phyloP scores from a whole-genome alignment of 768 basidiomycete species.

The Rhodotorula kratochvilovae region DNA sequence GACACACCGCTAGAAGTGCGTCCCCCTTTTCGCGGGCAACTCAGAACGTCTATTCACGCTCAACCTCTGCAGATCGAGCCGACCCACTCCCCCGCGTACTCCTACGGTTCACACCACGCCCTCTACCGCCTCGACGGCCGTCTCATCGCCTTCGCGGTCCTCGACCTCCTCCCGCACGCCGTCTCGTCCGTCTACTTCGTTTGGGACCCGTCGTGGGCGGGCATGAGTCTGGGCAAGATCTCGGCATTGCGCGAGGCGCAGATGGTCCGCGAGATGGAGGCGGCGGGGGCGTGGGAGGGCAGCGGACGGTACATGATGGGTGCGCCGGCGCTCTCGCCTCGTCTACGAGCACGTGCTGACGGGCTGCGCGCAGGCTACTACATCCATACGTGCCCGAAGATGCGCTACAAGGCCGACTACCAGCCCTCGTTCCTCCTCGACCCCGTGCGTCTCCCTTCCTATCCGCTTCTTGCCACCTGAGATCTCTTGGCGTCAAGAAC shows the following conservation, averaged over 20 bases:
- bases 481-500: too few species aligned
- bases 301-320: slow-evolving; percentile 77
- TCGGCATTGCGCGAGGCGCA: slow-evolving; percentile 77
- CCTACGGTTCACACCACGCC: slow-evolving; percentile 91
- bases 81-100: slow-evolving; percentile 54
- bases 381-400: slow-evolving; percentile 85
- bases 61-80: slow-evolving; percentile 51
- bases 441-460: slow-evolving; percentile 11
- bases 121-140: slow-evolving; percentile 74
- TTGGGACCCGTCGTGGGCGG: slow-evolving; percentile 68
- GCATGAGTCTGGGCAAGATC: slow-evolving; percentile 75
- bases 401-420: slow-evolving; percentile 95
- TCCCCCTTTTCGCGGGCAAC: background rate
- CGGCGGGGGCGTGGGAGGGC: slow-evolving; percentile 58
- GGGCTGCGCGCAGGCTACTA: slow-evolving; percentile 67
- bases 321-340: slow-evolving; percentile 41
- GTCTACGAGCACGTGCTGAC: background rate
- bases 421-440: slow-evolving; percentile 52
- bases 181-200: slow-evolving; percentile 84
- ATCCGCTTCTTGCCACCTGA: too few species aligned
- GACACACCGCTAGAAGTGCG: slow-evolving; percentile 68
- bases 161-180: slow-evolving; percentile 83
- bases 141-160: slow-evolving; percentile 76
- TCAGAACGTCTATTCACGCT: background rate
- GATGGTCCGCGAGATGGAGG: slow-evolving; percentile 68